Base-by-base conservation (phyloP, 371 early-diverging fungal genomes). In the Amoeboaphelidium occidentale region DNA sequence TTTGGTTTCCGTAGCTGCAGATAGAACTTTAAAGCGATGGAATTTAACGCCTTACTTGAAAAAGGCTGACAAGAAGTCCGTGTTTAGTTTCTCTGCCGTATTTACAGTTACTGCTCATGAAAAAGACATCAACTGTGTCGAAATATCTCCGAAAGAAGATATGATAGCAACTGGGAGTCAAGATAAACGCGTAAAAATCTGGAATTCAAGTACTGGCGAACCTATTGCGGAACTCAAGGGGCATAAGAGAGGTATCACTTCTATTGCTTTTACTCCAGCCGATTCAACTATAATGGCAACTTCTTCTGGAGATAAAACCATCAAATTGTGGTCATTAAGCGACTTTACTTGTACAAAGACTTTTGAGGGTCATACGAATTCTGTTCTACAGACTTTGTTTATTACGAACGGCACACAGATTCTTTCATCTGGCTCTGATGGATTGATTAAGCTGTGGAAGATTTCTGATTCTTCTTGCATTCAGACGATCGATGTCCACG, bases 21-120 rank as follows among this genome's bases (percentile, higher is more conserved):
- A 96, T 61, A 74, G 90, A 39, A 96, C 93, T 0, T 70, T 92
- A 48, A 93, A 92, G 60, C 66, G 73, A 54, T 96, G 97, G 97
- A 83, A 89, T 25, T 28, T 67, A 3, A 10, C 23, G 10, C 4
- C 2, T 42, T 20, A 27, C 2, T 10, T 1, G 2, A 2, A n/a
- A 63, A 51, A 23, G n/a, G 3, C 2, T 22, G 3, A 45, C 13
- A 17, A 13, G 23, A 25, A 25, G 3, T 10, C 0, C 43, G 54
- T 49, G 22, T 51, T 1, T 51, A 52, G 53, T 52, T 64, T 68
- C 43, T 74, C 70, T 49, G 68, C 90, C 0, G 59, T 72, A 27
- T 92, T 75, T 58, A 94, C 90, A 22, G 72, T 85, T 62, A 79
- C 78, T 57, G 92, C 90, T 0, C 99, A 99, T 64, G 96, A 90